These are phyloP conservation scores for Bonnemaisonia californica DNA, from an alignment of 31 red algal species.

Conservation along the genomic window DNA sequence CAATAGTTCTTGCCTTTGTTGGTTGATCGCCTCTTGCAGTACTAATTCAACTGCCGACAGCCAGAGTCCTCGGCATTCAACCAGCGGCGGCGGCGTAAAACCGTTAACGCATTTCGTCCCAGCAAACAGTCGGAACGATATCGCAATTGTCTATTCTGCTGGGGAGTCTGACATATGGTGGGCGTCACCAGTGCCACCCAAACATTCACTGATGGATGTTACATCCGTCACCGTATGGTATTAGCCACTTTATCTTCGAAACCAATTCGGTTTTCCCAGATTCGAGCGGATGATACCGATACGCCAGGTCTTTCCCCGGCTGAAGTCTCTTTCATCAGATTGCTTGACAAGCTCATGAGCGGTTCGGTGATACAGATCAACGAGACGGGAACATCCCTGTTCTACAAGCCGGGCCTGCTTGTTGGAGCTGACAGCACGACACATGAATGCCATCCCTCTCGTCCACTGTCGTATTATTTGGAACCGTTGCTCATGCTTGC, in stretches of 20 bases:
- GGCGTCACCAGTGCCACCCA: constrained; percentile 17
- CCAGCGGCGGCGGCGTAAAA: too few species aligned
- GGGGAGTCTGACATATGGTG: too few species aligned
- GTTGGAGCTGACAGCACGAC: constrained; percentile 51
- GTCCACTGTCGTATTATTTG: constrained; percentile 81
- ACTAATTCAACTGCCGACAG: too few species aligned
- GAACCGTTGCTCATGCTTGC: constrained; percentile 88
- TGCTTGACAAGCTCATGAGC: constrained; percentile 87
- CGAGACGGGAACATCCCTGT: constrained; percentile 72
- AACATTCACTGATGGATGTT: constrained; percentile 45
- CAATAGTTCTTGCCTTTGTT: too few species aligned
- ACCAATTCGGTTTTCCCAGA: constrained; percentile 46
- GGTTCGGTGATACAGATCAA: constrained; percentile 83
- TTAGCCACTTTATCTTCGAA: constrained; percentile 68
- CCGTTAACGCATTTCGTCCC: too few species aligned
- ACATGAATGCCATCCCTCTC: constrained; percentile 85
- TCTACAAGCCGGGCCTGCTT: constrained; percentile 76
- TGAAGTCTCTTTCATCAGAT: constrained; percentile 89
- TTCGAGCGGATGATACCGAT: constrained; percentile 58
- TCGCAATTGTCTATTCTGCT: too few species aligned
- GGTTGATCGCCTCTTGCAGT: too few species aligned
- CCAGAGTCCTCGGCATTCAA: too few species aligned
- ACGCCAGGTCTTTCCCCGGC: constrained; percentile 64
- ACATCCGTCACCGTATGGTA: constrained; percentile 75
- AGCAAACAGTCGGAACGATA: too few species aligned